Evolutionary conservation across 441 rosid species (phyloP).

Genomic region (Manihot esculenta): DNA sequence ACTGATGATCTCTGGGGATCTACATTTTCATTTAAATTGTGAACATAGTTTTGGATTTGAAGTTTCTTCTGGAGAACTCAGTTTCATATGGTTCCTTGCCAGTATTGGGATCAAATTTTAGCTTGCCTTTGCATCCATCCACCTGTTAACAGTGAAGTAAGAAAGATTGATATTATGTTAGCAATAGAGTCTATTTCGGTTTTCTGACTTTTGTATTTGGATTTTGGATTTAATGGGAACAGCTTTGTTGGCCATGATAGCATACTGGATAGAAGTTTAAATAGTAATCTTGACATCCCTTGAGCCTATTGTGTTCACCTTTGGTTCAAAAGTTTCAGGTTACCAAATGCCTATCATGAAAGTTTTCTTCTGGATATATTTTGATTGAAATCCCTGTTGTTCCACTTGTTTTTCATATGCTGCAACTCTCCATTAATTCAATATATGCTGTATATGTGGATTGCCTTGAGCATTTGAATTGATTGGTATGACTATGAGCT

Average conservation of each 20-base stretch:
- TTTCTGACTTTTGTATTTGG: no score
- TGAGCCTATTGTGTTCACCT: neutral
- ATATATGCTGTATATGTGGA: neutral
- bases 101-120: neutral
- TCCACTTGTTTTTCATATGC: neutral
- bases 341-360: neutral
- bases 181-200: neutral
- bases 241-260: neutral
- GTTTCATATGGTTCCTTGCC: constrained; percentile 3
- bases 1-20: neutral
- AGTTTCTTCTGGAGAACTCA: neutral
- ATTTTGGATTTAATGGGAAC: neutral
- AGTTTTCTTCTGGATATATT: constrained; percentile 1
- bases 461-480: no score
- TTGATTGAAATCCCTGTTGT: neutral
- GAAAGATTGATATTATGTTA: neutral
- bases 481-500: no score
- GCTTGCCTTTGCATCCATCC: neutral
- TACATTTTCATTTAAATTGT: neutral
- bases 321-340: neutral
- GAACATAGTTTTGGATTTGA: neutral
- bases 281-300: neutral
- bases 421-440: neutral
- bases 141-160: neutral
- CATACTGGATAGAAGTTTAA: neutral